Percentiles rank a stretch among this genome's conserved stretches.
These are phyloP conservation scores for Dispira simplex DNA, from an alignment of 192 early-diverging fungal species.

Conservation along the genomic window DNA sequence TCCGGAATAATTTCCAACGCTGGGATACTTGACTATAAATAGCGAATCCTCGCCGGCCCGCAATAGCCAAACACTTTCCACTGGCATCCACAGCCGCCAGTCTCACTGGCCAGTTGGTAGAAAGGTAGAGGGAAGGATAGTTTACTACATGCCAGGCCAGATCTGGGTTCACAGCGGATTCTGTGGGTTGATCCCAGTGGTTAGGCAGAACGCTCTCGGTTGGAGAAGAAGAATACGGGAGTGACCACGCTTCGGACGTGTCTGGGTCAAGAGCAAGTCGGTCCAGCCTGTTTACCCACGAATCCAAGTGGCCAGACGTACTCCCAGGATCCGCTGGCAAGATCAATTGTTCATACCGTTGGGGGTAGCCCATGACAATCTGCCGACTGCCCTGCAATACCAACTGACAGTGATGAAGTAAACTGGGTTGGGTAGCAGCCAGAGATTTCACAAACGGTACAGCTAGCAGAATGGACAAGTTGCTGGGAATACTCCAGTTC, in stretches of 20 bases:
- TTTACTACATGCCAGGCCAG: neutral
- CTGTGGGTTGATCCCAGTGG: too few species aligned
- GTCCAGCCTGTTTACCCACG: too few species aligned
- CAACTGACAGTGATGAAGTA: neutral
- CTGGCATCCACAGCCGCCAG: conserved; percentile 49
- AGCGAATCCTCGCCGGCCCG: conserved; percentile 70
- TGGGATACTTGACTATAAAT: conserved; percentile 53
- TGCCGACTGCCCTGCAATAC: conserved; percentile 5
- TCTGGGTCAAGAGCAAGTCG: too few species aligned
- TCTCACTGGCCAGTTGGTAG: conserved; percentile 16
- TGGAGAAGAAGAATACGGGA: too few species aligned
- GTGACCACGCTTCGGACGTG: too few species aligned
- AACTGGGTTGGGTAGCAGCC: neutral
- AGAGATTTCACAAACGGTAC: neutral
- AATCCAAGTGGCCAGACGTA: too few species aligned
- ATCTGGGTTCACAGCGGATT: neutral
- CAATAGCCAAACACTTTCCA: conserved; percentile 65
- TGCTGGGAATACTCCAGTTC: too few species aligned
- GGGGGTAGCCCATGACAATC: neutral
- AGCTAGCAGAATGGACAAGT: too few species aligned
- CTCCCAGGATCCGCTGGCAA: too few species aligned
- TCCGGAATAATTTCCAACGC: conserved; percentile 85
- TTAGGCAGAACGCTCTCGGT: too few species aligned
- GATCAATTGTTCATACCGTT: neutral
- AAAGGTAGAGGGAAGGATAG: conserved; percentile 3